phyloP scores from a whole-genome alignment of 2,329 filamentous ascomycete species.

The Fusarium piperis region DNA sequence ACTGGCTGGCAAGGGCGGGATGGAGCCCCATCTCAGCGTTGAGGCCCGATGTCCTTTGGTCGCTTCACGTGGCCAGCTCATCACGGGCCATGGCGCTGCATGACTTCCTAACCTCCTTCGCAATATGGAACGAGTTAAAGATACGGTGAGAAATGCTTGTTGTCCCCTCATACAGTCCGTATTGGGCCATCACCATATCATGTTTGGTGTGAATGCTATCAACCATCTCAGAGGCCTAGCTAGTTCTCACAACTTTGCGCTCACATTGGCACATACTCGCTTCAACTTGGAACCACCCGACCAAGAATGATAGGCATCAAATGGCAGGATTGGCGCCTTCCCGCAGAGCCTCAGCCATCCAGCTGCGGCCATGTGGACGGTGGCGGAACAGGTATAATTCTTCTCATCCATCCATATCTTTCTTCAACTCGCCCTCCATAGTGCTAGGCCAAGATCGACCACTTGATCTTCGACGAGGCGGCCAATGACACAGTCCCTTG shows the following conservation, averaged over 20 bases:
- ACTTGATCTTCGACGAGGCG: not conserved
- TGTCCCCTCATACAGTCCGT: not conserved
- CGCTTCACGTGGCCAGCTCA: constrained; percentile 18
- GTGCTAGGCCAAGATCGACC: not conserved
- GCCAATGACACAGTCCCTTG: not conserved
- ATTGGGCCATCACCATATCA: not conserved
- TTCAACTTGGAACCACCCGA: constrained; percentile 32
- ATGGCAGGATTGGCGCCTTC: constrained; percentile 20
- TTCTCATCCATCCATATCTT: not conserved
- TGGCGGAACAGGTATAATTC: constrained; percentile 9
- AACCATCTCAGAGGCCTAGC: not conserved
- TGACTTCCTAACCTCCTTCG: not conserved
- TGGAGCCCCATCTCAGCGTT: constrained; percentile 32
- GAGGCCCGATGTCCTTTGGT: constrained; percentile 28
- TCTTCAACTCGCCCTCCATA: not conserved
- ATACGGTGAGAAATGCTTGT: not conserved
- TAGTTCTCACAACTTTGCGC: not conserved
- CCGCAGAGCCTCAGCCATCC: constrained; percentile 37
- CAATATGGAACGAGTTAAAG: not conserved
- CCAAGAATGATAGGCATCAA: constrained; percentile 6
- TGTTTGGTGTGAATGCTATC: not conserved
- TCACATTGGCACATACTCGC: constrained; percentile 23
- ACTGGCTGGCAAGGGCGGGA: constrained; percentile 26
- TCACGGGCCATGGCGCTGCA: constrained; percentile 15
- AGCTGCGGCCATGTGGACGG: constrained; percentile 31